phyloP scores from a whole-genome alignment of 768 basidiomycete genomes.

The Leccinum rimulosum region DNA sequence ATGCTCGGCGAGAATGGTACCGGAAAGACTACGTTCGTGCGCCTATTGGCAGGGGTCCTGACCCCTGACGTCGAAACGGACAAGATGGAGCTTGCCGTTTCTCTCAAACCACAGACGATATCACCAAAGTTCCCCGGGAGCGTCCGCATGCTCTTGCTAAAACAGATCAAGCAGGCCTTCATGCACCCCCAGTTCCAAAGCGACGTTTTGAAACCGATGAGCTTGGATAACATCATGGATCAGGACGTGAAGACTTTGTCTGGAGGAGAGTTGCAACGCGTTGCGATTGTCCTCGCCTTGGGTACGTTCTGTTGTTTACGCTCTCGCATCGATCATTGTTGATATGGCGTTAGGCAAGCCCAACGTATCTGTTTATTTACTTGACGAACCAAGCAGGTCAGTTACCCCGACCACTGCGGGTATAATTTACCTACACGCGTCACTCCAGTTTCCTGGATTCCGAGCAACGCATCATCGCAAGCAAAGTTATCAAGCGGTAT shows the following conservation, averaged over 20 bases:
- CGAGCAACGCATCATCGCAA: constrained; percentile 98
- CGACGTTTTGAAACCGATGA: constrained; percentile 98
- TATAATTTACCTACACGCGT: constrained; percentile 4
- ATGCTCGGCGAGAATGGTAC: constrained; percentile 99
- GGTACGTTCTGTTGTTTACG: constrained; percentile 43
- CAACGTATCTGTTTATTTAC: constrained; percentile 84
- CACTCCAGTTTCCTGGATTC: constrained; percentile 85
- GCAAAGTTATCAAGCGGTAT: constrained; percentile 95
- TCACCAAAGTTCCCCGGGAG: constrained; percentile 96
- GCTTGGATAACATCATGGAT: constrained; percentile 89
- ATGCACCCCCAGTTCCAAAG: constrained; percentile 99
- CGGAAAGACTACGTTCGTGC: constrained; percentile 98
- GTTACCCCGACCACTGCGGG: constrained; percentile 15
- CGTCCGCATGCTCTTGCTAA: constrained; percentile 92
- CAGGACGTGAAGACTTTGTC: constrained; percentile 98
- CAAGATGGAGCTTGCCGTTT: constrained; percentile 81
- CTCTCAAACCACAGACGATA: constrained; percentile 97
- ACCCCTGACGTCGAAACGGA: constrained; percentile 78
- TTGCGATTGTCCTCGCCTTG: constrained; percentile 91
- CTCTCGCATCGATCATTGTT: not conserved
- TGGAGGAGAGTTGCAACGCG: constrained; percentile 96
- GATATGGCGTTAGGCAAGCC: constrained; percentile 53
- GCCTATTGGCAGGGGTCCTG: constrained; percentile 87
- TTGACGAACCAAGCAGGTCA: constrained; percentile 89
- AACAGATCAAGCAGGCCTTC: constrained; percentile 92